Conservation (phyloP, 163 green algal species). For the Chlorella variabilis region DNA sequence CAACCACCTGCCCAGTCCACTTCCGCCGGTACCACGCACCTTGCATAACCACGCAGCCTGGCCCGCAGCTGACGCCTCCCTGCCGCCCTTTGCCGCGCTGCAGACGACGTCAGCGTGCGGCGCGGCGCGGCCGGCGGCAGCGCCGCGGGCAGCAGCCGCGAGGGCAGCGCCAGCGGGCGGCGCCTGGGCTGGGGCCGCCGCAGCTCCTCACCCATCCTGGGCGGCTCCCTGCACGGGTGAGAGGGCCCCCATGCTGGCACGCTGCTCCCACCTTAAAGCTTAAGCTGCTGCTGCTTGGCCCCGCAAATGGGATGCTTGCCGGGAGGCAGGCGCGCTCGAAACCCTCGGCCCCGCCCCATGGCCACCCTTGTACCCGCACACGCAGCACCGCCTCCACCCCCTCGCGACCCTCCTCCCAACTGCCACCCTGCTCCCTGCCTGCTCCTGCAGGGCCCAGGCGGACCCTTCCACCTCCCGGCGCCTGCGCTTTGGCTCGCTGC, state of each 20-base stretch:
- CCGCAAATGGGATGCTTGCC: too few species aligned
- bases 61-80: too few species aligned
- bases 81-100: not conserved
- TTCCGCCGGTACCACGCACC: too few species aligned
- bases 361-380: too few species aligned
- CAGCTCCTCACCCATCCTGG: not conserved
- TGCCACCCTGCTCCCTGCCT: not conserved
- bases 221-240: slow-evolving; percentile 23
- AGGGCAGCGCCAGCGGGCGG: not conserved
- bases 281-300: not conserved
- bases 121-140: not conserved
- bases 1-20: too few species aligned
- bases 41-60: too few species aligned
- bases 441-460: not conserved
- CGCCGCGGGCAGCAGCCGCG: not conserved
- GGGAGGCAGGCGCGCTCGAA: too few species aligned
- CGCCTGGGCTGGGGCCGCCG: not conserved
- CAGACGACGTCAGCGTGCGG: slow-evolving; percentile 12
- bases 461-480: slow-evolving; percentile 17
- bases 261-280: too few species aligned
- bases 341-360: too few species aligned
- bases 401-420: not conserved
- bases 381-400: not conserved
- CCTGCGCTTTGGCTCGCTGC: not conserved
- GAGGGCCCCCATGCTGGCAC: too few species aligned